Conservation (phyloP, 140 eudicot species). For the Bidens hawaiensis region DNA sequence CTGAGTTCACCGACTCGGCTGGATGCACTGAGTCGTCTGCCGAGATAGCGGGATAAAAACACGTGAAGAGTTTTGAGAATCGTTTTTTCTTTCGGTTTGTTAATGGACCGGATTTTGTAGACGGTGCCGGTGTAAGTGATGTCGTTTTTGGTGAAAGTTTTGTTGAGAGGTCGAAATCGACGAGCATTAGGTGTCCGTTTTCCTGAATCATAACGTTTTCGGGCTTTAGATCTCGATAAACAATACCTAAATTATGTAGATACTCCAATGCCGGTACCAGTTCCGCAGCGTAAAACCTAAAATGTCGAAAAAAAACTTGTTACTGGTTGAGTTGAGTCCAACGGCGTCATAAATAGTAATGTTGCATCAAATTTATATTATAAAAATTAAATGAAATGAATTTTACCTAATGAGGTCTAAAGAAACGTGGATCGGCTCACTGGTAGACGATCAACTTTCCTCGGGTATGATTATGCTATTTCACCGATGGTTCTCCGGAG, state of each 20-base stretch:
- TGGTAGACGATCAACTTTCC: no score
- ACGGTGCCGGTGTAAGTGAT: conserved; percentile 9
- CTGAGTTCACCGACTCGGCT: conserved; percentile 21
- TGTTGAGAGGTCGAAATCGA: no score
- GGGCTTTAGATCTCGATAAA: conserved; percentile 86
- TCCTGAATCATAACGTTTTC: conserved; percentile 82
- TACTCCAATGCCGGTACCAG: conserved; percentile 77
- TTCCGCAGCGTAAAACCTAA: conserved; percentile 86
- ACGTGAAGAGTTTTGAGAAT: conserved; percentile 6
- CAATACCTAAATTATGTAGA: conserved; percentile 69
- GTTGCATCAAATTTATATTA: no score
- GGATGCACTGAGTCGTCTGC: conserved; percentile 37
- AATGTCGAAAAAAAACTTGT: neutral
- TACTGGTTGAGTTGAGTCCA: no score
- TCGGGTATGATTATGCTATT: no score
- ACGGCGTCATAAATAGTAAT: no score
- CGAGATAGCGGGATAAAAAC: conserved; percentile 34
- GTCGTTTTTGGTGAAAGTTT: conserved; percentile 31
- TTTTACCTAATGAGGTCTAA: conserved; percentile 76
- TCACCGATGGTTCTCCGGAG: no score
- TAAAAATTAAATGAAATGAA: no score
- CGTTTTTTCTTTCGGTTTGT: conserved; percentile 24
- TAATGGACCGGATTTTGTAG: conserved; percentile 4
- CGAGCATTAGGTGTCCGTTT: conserved; percentile 85
- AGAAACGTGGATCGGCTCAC: no score